Conservation (phyloP, 257 asterid genomes). For the Ilex asprella region DNA sequence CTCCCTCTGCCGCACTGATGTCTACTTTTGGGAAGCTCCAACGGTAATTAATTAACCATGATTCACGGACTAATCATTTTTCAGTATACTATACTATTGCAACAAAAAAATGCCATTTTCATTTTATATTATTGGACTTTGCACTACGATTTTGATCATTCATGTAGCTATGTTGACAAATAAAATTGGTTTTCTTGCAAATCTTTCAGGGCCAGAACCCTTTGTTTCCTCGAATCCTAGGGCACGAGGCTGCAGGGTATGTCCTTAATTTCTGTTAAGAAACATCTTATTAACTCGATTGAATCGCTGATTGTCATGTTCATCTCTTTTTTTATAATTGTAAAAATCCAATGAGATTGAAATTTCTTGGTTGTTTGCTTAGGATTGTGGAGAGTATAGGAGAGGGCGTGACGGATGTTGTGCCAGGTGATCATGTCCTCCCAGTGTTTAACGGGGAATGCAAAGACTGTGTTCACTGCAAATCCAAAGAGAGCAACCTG, state of each 20-base stretch:
- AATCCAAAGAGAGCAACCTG: slow-evolving; percentile 81
- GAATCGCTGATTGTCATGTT: too few species aligned
- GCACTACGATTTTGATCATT: too few species aligned
- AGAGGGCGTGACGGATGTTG: slow-evolving; percentile 70
- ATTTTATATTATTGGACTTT: too few species aligned
- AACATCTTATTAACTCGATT: too few species aligned
- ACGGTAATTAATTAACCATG: slow-evolving; percentile 28
- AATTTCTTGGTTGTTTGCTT: not conserved
- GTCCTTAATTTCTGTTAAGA: not conserved
- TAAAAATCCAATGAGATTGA: too few species aligned
- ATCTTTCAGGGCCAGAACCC: slow-evolving; percentile 71
- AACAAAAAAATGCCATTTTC: too few species aligned
- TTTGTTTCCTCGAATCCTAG: slow-evolving; percentile 83
- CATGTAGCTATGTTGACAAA: too few species aligned
- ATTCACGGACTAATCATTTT: not conserved
- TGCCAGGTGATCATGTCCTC: slow-evolving; percentile 89
- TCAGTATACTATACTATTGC: too few species aligned
- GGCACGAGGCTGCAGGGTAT: slow-evolving; percentile 98
- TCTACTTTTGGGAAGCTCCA: slow-evolving; percentile 84
- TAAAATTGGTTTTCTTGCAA: too few species aligned
- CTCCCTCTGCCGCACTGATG: slow-evolving; percentile 73
- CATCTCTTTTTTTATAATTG: too few species aligned
- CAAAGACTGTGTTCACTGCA: slow-evolving; percentile 68
- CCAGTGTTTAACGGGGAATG: slow-evolving; percentile 90
- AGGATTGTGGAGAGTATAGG: slow-evolving; percentile 89